Base-by-base conservation (phyloP, 2,329 filamentous ascomycete species). In the Clarireedia monteithiana region DNA sequence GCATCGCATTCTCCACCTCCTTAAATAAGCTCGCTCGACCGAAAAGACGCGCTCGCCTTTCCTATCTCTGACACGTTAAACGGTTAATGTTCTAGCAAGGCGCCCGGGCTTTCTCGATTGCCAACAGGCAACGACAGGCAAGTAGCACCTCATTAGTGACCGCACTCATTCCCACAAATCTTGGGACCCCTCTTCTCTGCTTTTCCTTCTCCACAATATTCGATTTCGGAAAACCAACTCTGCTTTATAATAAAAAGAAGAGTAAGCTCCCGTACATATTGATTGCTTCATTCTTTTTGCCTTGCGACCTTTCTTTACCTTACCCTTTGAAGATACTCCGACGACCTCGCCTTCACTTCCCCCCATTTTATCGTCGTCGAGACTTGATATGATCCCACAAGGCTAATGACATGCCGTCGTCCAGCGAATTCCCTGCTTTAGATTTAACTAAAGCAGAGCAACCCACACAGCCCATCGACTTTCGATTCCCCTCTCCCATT, bases 401-500 rank as follows among this genome's bases (percentile, higher is more conserved):
- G 61, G 65, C 67, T 69, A 69, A 68, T 63, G 55, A 60, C 60
- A 68, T 69, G 67, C 60, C 59, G 57, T 48, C 59, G 24, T 59
- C 59, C 61, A 68, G 65, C 57, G 57, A 60, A 30, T 57, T 49
- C 47, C 58, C 56, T 59, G 59, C 59, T 30, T 34, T 54, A 53
- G 45, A 60, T 39, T 53, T 55, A 26, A 46, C 48, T 47, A 58
- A 55, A 42, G 55, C 49, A 34, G 59, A 55, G 27, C 39, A 45
- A 26, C 15, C 55, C 45, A 40, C 55, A 38, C 52, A 58, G 47
- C 64, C 64, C 40, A 60, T 26, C 49, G 20, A 50, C 7, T 55
- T 67, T 49, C 66, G 60, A 36, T 66, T 64, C 58, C 66, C 63
- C 48, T 50, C 58, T 45, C 64, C 64, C n/a, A 58, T 48, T 30